These are phyloP conservation scores for Angomonas desouzai DNA, from an alignment of 208 protist genomes.

Conservation along the genomic window DNA sequence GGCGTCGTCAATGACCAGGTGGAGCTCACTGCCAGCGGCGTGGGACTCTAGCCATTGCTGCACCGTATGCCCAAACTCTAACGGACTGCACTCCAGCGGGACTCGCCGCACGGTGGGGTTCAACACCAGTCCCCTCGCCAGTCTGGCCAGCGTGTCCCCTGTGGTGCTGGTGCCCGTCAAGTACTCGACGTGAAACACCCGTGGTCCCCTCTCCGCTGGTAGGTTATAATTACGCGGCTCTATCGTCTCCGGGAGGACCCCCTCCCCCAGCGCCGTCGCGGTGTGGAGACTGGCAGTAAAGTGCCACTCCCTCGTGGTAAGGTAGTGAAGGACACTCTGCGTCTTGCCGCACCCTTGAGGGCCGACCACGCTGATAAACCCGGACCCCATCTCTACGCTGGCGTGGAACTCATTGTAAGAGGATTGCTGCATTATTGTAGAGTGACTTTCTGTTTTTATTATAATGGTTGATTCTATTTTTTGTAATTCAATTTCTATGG, in stretches of 20 bases:
- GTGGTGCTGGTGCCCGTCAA: conserved; percentile 27
- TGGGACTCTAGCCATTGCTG: conserved; percentile 44
- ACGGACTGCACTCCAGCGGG: conserved; percentile 15
- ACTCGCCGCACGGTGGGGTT: conserved; percentile 11
- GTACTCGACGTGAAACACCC: conserved; percentile 38
- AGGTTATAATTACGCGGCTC: background rate
- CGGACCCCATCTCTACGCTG: conserved; percentile 68
- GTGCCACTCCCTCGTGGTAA: conserved; percentile 45
- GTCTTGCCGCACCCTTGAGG: conserved; percentile 82
- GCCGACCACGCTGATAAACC: conserved; percentile 67
- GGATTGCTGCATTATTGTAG: background rate
- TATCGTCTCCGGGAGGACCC: background rate
- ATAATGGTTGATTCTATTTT: too few relatives aligned
- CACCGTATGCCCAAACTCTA: conserved; percentile 54
- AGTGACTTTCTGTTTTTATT: too few relatives aligned
- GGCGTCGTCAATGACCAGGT: conserved; percentile 82
- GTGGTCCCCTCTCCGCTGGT: conserved; percentile 3
- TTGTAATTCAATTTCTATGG: too few relatives aligned
- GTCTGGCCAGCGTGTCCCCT: conserved; percentile 23
- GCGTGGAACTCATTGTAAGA: conserved; percentile 61
- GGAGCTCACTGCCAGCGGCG: conserved; percentile 54
- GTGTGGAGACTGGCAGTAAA: conserved; percentile 11
- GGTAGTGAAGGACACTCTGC: conserved; percentile 45
- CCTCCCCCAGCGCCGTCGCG: background rate
- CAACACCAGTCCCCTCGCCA: conserved; percentile 23